Conservation (phyloP, 352 stramenopile genomes). For the Plasmopara viticola region DNA sequence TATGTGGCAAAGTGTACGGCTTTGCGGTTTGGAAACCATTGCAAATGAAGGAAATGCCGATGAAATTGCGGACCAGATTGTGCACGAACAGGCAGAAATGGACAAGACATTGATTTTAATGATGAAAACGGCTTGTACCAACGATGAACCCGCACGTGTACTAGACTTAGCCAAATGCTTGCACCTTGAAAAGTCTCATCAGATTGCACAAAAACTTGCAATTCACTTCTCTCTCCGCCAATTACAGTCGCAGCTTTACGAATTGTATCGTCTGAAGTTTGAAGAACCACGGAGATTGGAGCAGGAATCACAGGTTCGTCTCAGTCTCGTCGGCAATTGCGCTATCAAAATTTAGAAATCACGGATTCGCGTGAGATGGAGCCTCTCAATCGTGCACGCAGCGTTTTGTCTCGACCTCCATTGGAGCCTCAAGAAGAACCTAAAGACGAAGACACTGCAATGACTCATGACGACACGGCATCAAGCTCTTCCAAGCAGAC, state of each 20-base stretch:
- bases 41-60: conserved; percentile 26
- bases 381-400: conserved; percentile 29
- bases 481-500: conserved; percentile 1
- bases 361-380: conserved; percentile 18
- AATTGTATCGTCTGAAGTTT: conserved; percentile 62
- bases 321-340: conserved; percentile 9
- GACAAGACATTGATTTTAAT: conserved; percentile 81
- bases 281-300: conserved; percentile 26
- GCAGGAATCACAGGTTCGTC: conserved; percentile 13
- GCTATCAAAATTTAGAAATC: conserved; percentile 11
- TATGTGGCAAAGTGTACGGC: conserved; percentile 70
- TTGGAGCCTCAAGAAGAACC: conserved; percentile 15
- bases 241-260: conserved; percentile 64
- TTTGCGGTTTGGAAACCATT: conserved; percentile 28
- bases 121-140: conserved; percentile 71
- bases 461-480: conserved; percentile 7
- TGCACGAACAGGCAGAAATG: conserved; percentile 70
- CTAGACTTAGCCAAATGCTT: conserved; percentile 78
- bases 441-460: conserved; percentile 9
- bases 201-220: conserved; percentile 79
- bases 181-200: conserved; percentile 73
- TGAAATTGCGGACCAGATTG: conserved; percentile 28
- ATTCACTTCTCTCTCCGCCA: conserved; percentile 73
- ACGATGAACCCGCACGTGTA: conserved; percentile 59
- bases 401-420: conserved; percentile 28